Evolutionary conservation across 2,329 filamentous ascomycete species (phyloP), one percentile per base, ranked within the genome.

Genomic region (Aspergillus niger): DNA sequence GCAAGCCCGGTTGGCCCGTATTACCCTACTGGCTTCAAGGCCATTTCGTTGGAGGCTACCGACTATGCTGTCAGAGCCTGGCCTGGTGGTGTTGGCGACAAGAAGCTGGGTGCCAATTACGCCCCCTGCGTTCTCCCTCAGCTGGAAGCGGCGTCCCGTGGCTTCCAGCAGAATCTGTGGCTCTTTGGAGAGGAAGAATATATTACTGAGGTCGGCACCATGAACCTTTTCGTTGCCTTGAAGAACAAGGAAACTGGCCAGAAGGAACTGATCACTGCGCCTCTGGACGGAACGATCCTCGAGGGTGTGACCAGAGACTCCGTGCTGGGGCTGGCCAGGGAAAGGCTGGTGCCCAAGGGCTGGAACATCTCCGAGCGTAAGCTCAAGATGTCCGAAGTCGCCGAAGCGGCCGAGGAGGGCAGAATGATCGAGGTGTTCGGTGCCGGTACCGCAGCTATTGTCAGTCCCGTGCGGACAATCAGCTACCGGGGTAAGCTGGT

Each of bases 61-160:
- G 91, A 96, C 80, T 97, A 97, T 77, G 94, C 94, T 58, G 92
- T 97, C 63, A 92, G 95, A 67, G 95, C 95, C 59, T 99, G 95
- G 95, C 95, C 95, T 50, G 95, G 95, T 62, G 95, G 95, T 74
- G 94, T 97, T 32, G 95, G 95, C 70, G 92, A 98, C 82, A 96
- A 95, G 87, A 99, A 99, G 83, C 88, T 99, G 36, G 95, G 95
- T 63, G 95, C 94, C 72, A 99, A 99, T 85, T 99, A 99, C 77
- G 95, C 95, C n/a, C 95, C 95, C 5, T 98, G 95, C 82, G 94
- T 99, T 71, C 83, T 98, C n/a, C 95, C 95, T 17, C 95, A 99
- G 80, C 86, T 95, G 71, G 87, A 97, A 79, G 95, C 95, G 44
- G 92, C 92, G 49, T 90, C 88, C 77, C 87, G 92, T 59, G 95